Evolutionary conservation across 768 basidiomycete species (phyloP).

Genomic region (Megacollybia marginata): DNA sequence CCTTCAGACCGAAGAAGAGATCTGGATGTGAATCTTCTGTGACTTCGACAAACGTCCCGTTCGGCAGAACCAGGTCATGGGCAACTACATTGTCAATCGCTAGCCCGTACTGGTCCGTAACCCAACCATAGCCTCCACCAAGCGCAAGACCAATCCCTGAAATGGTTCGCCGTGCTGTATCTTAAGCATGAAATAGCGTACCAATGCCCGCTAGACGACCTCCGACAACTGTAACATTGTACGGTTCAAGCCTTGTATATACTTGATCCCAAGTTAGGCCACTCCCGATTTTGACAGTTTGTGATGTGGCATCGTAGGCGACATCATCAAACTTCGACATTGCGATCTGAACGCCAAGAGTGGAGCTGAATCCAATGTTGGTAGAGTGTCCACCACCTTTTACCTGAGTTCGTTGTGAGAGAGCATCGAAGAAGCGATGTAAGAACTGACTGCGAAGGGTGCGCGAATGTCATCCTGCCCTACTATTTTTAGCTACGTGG

Average conservation of each 20-base stretch:
- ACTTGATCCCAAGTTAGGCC: not conserved
- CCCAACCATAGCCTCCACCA: too few relatives aligned
- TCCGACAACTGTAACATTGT: not conserved
- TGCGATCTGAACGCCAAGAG: not conserved
- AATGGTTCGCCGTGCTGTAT: too few relatives aligned
- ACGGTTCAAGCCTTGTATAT: not conserved
- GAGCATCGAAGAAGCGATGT: not conserved
- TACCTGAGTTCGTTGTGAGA: not conserved
- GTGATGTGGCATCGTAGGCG: not conserved
- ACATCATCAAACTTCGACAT: not conserved
- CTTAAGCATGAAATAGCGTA: not conserved
- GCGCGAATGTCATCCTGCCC: not conserved
- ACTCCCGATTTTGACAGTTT: not conserved
- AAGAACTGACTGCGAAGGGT: not conserved
- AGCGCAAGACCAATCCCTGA: too few relatives aligned
- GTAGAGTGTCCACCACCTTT: not conserved
- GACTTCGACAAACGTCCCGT: too few relatives aligned
- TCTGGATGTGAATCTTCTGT: too few relatives aligned
- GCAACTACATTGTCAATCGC: too few relatives aligned
- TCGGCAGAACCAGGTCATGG: too few relatives aligned
- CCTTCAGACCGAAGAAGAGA: too few relatives aligned
- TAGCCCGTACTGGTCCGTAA: too few relatives aligned
- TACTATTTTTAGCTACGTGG: not conserved
- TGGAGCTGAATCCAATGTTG: constrained; percentile 1
- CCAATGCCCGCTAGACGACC: not conserved